phyloP scores from a whole-genome alignment of 2,329 filamentous ascomycete species.

The Beauveria scarabaeidicola region DNA sequence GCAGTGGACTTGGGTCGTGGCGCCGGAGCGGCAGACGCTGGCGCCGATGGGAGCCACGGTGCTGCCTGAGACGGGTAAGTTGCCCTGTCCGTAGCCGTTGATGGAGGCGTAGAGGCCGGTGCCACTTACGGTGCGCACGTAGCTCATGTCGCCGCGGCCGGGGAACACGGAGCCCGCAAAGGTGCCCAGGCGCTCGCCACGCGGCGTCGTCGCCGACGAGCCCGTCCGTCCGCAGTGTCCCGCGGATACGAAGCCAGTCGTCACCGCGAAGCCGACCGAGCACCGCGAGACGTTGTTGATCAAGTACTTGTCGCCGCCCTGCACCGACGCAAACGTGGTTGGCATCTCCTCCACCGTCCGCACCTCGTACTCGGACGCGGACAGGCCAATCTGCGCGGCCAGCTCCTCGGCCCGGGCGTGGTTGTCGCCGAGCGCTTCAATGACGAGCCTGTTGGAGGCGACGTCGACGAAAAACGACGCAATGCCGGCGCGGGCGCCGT shows the following conservation, averaged over 20 bases:
- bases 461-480: slow-evolving; percentile 32
- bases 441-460: slow-evolving; percentile 30
- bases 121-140: slow-evolving; percentile 26
- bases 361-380: slow-evolving; percentile 28
- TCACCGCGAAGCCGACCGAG: slow-evolving; percentile 33
- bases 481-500: slow-evolving; percentile 19
- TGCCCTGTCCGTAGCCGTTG: slow-evolving; percentile 27
- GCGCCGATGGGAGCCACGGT: slow-evolving; percentile 25
- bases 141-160: slow-evolving; percentile 30
- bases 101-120: slow-evolving; percentile 25
- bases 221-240: slow-evolving; percentile 30
- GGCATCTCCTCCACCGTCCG: slow-evolving; percentile 24
- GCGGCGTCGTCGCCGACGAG: slow-evolving; percentile 22
- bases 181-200: slow-evolving; percentile 24
- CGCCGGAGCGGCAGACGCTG: slow-evolving; percentile 33
- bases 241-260: slow-evolving; percentile 31
- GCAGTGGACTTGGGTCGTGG: slow-evolving; percentile 32
- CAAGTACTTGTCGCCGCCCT: slow-evolving; percentile 30
- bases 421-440: slow-evolving; percentile 28
- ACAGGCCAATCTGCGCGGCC: slow-evolving; percentile 29
- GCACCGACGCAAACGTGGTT: slow-evolving; percentile 26
- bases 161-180: slow-evolving; percentile 31
- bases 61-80: slow-evolving; percentile 29
- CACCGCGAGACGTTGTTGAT: slow-evolving; percentile 26
- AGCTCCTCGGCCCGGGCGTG: slow-evolving; percentile 26